Evolutionary conservation across 371 early-diverging fungal species (phyloP), one percentile per base, ranked within the genome.

Genomic region (Neoconidiobolus thromboides): DNA sequence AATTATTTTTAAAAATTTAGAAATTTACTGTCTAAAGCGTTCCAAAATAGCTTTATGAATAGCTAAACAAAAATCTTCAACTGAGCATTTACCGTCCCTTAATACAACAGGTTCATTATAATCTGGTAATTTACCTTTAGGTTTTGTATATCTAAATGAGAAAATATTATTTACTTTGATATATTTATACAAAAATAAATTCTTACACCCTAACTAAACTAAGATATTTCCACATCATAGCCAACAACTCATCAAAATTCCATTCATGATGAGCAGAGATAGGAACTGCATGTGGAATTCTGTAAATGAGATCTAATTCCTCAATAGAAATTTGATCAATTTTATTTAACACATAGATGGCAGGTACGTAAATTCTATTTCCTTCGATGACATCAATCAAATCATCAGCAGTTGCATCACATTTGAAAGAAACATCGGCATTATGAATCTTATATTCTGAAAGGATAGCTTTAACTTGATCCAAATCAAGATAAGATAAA

Each of bases 231-330:
- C 96, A 96, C 84, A 91, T 92, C 71, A 83, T 93, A 52, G 90
- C 91, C 61, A 98, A 70, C 64, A 99, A 71, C 63, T 94, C 95
- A 70, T 99, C 99, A 82, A 98, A 96, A 71, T 94, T 95, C 99
- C 99, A 99, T 65, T 86, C 96, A 67, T 96, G 91, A 70, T 98
- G 90, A 9, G 97, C 87, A 62, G 89, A 90, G 63, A 99, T 86
- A 51, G 99, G 98, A 43, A 98, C 89, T 42, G 95, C 88, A 68
- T 99, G 93, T 4, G 98, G 99, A 68, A 98, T 95, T 77, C 90
- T 89, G 78, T 90, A 91, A 51, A 98, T 81, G 49, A 98, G 74
- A 54, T 91, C 90, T 52, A 95, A 72, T 69, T 95, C 97, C 61
- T 63, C 60, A 58, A 82, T 82, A n/a, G 81, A 82, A 64, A 91